Evolutionary conservation across 495 filamentous ascomycete genomes (phyloP).

Genomic region (Daldinia grandis): DNA sequence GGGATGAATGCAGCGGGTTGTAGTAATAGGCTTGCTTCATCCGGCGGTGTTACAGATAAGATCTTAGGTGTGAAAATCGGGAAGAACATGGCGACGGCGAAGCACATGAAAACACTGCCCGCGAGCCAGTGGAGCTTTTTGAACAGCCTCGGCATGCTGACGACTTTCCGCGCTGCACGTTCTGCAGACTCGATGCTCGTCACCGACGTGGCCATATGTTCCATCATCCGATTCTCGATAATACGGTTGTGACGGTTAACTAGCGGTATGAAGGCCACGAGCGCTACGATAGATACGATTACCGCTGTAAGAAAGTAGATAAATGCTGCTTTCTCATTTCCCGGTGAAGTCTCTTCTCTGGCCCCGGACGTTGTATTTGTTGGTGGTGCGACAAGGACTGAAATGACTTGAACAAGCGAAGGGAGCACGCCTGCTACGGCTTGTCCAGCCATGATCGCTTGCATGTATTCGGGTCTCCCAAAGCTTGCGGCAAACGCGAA

Average conservation of each 20-base stretch:
- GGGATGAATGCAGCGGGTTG: conserved; percentile 83
- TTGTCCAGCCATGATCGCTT: conserved; percentile 96
- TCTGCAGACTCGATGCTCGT: conserved; percentile 58
- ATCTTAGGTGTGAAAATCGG: conserved; percentile 91
- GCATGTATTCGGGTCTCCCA: conserved; percentile 83
- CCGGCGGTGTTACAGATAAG: conserved; percentile 67
- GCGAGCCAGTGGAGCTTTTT: conserved; percentile 77
- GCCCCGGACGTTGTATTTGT: conserved; percentile 21
- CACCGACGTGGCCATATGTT: conserved; percentile 52
- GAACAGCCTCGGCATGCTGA: conserved; percentile 73
- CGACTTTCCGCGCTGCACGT: conserved; percentile 60
- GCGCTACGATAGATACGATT: conserved; percentile 62
- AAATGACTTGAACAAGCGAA: conserved; percentile 82
- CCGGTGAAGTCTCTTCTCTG: conserved; percentile 15
- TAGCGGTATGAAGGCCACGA: conserved; percentile 64
- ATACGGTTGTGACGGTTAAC: conserved; percentile 54
- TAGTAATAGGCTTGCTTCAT: conserved; percentile 65
- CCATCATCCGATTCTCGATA: conserved; percentile 50
- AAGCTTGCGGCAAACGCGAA: conserved; percentile 92
- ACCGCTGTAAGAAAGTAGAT: conserved; percentile 93
- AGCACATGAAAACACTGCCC: conserved; percentile 76
- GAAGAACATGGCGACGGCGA: conserved; percentile 89
- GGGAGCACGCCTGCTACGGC: conserved; percentile 92
- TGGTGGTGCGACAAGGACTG: conserved; percentile 75
- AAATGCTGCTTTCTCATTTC: conserved; percentile 74